phyloP scores from a whole-genome alignment of 2,329 filamentous ascomycete genomes.

The Exophiala oligosperma region DNA sequence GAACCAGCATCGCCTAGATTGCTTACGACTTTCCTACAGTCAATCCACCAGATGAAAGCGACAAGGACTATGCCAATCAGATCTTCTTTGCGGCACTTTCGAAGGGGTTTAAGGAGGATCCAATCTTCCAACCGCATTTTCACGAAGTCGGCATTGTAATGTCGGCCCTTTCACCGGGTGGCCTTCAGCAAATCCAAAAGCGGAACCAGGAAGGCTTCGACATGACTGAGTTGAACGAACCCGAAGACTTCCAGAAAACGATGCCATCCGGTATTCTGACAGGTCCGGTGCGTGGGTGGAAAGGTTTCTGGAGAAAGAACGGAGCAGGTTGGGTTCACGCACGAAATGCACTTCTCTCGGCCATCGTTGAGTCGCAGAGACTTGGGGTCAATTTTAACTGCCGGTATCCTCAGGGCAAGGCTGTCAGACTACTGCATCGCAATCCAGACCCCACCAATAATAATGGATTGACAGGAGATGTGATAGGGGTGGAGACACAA shows the following conservation, averaged over 20 bases:
- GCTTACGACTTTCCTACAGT: constrained; percentile 27
- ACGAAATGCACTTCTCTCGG: constrained; percentile 48
- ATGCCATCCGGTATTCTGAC: constrained; percentile 54
- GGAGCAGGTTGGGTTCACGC: constrained; percentile 59
- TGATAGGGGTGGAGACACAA: constrained; percentile 42
- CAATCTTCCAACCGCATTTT: too few species aligned
- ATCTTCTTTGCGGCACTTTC: too few species aligned
- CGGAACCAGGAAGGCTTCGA: constrained; percentile 39
- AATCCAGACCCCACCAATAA: constrained; percentile 39
- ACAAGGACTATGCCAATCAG: too few species aligned
- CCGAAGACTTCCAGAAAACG: constrained; percentile 39
- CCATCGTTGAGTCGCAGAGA: constrained; percentile 45
- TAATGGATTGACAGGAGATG: constrained; percentile 37
- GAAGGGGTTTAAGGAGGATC: too few species aligned
- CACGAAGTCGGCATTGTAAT: constrained; percentile 23
- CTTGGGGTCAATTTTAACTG: constrained; percentile 47
- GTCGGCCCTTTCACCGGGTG: constrained; percentile 40
- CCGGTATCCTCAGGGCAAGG: too few species aligned
- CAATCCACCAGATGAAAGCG: constrained; percentile 39
- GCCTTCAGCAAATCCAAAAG: not conserved
- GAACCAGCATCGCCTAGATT: constrained; percentile 3
- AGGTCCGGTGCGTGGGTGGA: constrained; percentile 46
- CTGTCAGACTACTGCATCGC: constrained; percentile 28
- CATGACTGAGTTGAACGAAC: constrained; percentile 35
- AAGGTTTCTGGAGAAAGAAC: constrained; percentile 42